Conservation (phyloP, 2,329 filamentous ascomycete genomes). For the Apiospora malaysiana region DNA sequence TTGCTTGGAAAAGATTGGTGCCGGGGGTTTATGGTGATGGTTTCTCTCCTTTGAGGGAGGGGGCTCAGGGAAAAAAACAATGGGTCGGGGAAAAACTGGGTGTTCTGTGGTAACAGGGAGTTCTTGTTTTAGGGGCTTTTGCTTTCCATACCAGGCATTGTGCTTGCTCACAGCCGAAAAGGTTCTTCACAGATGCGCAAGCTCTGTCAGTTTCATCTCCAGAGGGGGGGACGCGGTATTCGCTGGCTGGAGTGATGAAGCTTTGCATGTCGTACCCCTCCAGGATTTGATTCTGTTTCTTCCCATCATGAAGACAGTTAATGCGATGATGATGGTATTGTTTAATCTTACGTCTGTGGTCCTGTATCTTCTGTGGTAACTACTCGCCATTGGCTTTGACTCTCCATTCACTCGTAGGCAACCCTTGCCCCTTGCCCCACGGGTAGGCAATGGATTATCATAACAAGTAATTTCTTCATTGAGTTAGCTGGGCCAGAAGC, state of each 20-base stretch:
- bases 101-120: not conserved
- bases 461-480: too few relatives aligned
- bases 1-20: not conserved
- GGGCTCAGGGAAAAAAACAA: not conserved
- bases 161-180: not conserved
- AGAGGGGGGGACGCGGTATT: not conserved
- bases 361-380: not conserved
- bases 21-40: not conserved
- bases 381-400: too few relatives aligned
- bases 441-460: too few relatives aligned
- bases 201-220: not conserved
- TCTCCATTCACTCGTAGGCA: too few relatives aligned
- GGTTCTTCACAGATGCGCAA: not conserved
- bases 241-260: not conserved
- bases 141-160: not conserved
- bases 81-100: not conserved
- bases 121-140: not conserved
- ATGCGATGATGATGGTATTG: slow-evolving; percentile 15
- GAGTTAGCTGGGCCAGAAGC: too few relatives aligned
- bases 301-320: not conserved
- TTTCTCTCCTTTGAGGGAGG: not conserved
- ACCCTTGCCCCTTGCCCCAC: too few relatives aligned
- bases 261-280: not conserved
- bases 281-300: not conserved
- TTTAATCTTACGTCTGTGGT: not conserved